A percentile compares a stretch with the other conserved stretches of the same genome.
phyloP scores from a whole-genome alignment of 2,329 filamentous ascomycete genomes.

The Aspergillus proliferans region DNA sequence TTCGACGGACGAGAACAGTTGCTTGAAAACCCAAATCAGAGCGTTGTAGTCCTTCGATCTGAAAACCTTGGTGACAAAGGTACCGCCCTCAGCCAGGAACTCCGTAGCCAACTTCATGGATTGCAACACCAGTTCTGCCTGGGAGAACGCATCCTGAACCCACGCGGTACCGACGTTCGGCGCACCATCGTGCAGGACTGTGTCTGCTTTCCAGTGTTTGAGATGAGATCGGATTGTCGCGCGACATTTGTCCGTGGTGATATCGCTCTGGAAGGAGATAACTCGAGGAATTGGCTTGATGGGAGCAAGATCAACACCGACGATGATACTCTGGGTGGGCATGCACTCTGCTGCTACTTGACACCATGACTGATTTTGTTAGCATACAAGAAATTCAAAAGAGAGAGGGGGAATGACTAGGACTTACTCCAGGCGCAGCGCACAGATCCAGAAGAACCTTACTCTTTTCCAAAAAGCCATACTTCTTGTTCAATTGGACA shows the following conservation, averaged over 20 bases:
- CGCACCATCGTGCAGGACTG: slow-evolving; percentile 91
- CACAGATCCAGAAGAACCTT: slow-evolving; percentile 96
- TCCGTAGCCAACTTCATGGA: slow-evolving; percentile 91
- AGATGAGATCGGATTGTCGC: slow-evolving; percentile 82
- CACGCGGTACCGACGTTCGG: slow-evolving; percentile 97
- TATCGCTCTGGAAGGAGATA: slow-evolving; percentile 95
- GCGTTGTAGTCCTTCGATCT: slow-evolving; percentile 95
- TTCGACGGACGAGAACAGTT: slow-evolving; percentile 90
- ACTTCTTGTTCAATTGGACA: slow-evolving; percentile 98
- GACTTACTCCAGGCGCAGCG: slow-evolving; percentile 79
- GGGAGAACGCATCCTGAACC: slow-evolving; percentile 97
- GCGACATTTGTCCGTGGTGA: slow-evolving; percentile 93
- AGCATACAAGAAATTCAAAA: slow-evolving; percentile 14
- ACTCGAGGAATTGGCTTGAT: slow-evolving; percentile 94
- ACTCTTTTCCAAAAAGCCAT: slow-evolving; percentile 94
- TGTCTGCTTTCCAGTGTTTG: slow-evolving; percentile 94
- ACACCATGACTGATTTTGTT: slow-evolving; percentile 67
- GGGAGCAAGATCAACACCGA: slow-evolving; percentile 88
- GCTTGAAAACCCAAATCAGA: slow-evolving; percentile 94
- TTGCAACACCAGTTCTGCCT: slow-evolving; percentile 86
- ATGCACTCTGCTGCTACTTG: slow-evolving; percentile 95
- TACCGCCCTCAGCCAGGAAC: slow-evolving; percentile 81
- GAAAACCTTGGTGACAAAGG: slow-evolving; percentile 97
- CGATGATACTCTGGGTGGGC: slow-evolving; percentile 81
- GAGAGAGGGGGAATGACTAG: background rate